Percentiles rank a stretch among this genome's conserved stretches.
These are phyloP conservation scores for Nevesoporus exiguus DNA, from an alignment of 768 basidiomycete species.

Conservation along the genomic window DNA sequence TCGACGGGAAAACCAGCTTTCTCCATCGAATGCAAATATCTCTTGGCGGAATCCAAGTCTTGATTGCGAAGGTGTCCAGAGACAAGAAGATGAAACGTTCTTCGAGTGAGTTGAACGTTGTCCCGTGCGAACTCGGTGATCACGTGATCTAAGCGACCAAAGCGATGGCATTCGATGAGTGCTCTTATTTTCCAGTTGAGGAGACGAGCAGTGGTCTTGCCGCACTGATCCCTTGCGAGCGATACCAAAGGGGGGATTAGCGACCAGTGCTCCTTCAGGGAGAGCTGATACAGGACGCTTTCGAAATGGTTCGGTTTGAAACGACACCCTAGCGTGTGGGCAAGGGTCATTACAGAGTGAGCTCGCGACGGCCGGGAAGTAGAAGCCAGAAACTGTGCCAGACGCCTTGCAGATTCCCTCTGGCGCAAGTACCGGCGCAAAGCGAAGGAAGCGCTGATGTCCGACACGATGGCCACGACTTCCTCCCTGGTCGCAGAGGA, in stretches of 20 bases:
- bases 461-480: constrained; percentile 3
- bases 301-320: constrained; percentile 60
- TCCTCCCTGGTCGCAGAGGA: constrained; percentile 16
- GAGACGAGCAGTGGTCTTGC: constrained; percentile 49
- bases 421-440: constrained; percentile 30
- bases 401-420: constrained; percentile 29
- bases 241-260: constrained; percentile 45
- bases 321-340: constrained; percentile 46
- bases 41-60: constrained; percentile 54
- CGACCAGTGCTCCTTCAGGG: constrained; percentile 47
- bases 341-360: constrained; percentile 44
- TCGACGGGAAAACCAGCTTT: constrained; percentile 51
- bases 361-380: constrained; percentile 40
- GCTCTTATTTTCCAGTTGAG: constrained; percentile 72
- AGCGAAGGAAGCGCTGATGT: constrained; percentile 23
- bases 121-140: constrained; percentile 49
- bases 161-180: constrained; percentile 51
- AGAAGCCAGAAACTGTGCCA: constrained; percentile 35
- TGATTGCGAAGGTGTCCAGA: constrained; percentile 67
- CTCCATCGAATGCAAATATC: constrained; percentile 54
- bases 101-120: constrained; percentile 47
- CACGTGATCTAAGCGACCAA: constrained; percentile 41
- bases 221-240: constrained; percentile 47
- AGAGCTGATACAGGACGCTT: constrained; percentile 47
- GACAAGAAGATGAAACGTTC: constrained; percentile 69